These are phyloP conservation scores for Solanum neorickii DNA, from an alignment of 257 asterid species.

Conservation along the genomic window DNA sequence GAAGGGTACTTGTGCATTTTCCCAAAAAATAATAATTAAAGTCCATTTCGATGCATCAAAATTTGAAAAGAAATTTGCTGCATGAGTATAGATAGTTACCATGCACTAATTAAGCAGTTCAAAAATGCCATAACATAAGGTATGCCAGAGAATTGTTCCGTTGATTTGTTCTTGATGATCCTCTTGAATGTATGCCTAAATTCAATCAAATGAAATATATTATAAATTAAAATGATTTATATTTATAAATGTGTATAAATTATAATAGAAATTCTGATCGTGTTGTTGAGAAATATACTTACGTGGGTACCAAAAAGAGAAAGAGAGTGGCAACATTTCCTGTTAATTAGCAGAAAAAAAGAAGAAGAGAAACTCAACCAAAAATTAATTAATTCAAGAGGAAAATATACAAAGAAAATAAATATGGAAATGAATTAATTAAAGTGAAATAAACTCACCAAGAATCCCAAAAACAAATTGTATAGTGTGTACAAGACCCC, in stretches of 20 bases:
- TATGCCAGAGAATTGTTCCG: conserved; percentile 75
- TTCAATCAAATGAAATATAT: not conserved
- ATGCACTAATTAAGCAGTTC: conserved; percentile 72
- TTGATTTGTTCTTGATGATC: conserved; percentile 39
- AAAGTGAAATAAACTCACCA: conserved; percentile 19
- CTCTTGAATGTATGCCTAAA: conserved; percentile 76
- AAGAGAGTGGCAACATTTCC: conserved; percentile 66
- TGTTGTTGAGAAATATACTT: not conserved
- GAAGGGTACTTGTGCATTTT: no score
- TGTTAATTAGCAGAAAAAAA: conserved; percentile 2
- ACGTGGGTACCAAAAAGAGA: conserved; percentile 79
- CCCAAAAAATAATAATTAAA: no score
- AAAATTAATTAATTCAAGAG: not conserved
- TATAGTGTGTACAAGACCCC: conserved; percentile 8
- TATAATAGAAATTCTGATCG: not conserved
- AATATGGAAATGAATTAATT: not conserved
- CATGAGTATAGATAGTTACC: conserved; percentile 21
- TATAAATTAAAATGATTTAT: not conserved
- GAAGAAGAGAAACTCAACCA: not conserved
- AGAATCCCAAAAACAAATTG: conserved; percentile 59
- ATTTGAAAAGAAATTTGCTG: no score
- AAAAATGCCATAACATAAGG: conserved; percentile 75
- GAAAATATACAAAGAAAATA: not conserved
- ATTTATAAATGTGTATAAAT: no score
- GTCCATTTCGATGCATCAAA: no score